Evolutionary conservation across 306 rosid species (phyloP).

Genomic region (Cucumis cinereus): DNA sequence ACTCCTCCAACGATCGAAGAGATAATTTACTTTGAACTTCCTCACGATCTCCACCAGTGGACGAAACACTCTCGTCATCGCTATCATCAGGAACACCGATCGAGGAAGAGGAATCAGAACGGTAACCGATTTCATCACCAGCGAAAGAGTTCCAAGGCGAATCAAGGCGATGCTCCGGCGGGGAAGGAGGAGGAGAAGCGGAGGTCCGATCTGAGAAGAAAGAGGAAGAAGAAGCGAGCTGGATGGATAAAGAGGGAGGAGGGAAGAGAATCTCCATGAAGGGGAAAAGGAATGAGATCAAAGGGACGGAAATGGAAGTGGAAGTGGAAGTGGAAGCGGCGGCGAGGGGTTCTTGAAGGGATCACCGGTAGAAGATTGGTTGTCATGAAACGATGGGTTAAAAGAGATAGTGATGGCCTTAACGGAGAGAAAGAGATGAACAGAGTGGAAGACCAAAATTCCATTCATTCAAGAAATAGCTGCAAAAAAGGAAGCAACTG

Average conservation of each 20-base stretch:
- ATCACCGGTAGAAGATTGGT: constrained; percentile 30
- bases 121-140: constrained; percentile 21
- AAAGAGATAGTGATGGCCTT: not conserved
- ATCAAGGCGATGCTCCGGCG: constrained; percentile 3
- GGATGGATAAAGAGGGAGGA: constrained; percentile 50
- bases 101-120: constrained; percentile 54
- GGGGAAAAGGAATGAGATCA: not conserved
- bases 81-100: constrained; percentile 70
- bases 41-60: constrained; percentile 24
- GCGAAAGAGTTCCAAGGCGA: not conserved
- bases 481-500: not conserved
- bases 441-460: not conserved
- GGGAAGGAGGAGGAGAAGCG: not conserved
- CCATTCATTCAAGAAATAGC: not conserved
- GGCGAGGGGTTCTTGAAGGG: constrained; percentile 19
- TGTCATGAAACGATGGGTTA: constrained; percentile 40
- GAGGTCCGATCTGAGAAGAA: not conserved
- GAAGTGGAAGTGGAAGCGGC: not conserved
- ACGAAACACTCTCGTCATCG: constrained; percentile 24
- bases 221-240: constrained; percentile 26
- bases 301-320: not conserved
- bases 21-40: constrained; percentile 51
- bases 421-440: not conserved
- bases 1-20: constrained; percentile 48
- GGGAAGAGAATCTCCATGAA: constrained; percentile 69